These are phyloP conservation scores for Vigna nakashimae DNA, from an alignment of 306 rosid species.

Conservation along the genomic window DNA sequence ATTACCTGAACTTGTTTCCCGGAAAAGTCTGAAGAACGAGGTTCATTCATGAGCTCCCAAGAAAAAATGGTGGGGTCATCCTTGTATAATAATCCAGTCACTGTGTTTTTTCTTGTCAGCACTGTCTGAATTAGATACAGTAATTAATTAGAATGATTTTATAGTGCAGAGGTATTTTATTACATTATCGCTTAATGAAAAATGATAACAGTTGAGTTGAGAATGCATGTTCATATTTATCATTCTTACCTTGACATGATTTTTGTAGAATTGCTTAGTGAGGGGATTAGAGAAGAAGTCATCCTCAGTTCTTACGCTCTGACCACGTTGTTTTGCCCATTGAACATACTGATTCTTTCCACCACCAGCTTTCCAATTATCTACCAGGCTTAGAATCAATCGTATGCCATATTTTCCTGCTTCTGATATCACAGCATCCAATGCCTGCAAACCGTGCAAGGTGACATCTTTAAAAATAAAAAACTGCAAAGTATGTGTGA, in stretches of 20 bases:
- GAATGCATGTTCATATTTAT: too few relatives aligned
- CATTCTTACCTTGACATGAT: constrained; percentile 21
- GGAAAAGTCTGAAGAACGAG: constrained; percentile 37
- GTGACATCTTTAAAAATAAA: too few relatives aligned
- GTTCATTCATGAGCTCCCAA: constrained; percentile 59
- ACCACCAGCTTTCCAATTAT: constrained; percentile 38
- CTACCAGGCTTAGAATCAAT: constrained; percentile 29
- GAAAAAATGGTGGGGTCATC: constrained; percentile 41
- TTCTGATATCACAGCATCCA: constrained; percentile 44
- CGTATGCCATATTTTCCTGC: constrained; percentile 29
- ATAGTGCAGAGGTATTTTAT: too few relatives aligned
- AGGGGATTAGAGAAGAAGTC: constrained; percentile 26
- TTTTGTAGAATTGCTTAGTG: constrained; percentile 37
- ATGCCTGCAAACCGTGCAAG: constrained; percentile 11
- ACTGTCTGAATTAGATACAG: constrained; percentile 1
- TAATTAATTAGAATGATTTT: too few relatives aligned
- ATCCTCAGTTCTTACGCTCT: not conserved
- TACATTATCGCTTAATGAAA: too few relatives aligned
- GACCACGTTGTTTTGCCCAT: constrained; percentile 34
- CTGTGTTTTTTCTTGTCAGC: constrained; percentile 30
- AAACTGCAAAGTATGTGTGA: too few relatives aligned
- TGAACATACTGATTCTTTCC: constrained; percentile 26
- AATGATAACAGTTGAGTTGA: too few relatives aligned
- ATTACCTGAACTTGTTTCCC: constrained; percentile 49
- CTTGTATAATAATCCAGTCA: constrained; percentile 34